These are phyloP conservation scores for Patellifolia procumbens DNA, from an alignment of 179 eudicot species.

Conservation along the genomic window DNA sequence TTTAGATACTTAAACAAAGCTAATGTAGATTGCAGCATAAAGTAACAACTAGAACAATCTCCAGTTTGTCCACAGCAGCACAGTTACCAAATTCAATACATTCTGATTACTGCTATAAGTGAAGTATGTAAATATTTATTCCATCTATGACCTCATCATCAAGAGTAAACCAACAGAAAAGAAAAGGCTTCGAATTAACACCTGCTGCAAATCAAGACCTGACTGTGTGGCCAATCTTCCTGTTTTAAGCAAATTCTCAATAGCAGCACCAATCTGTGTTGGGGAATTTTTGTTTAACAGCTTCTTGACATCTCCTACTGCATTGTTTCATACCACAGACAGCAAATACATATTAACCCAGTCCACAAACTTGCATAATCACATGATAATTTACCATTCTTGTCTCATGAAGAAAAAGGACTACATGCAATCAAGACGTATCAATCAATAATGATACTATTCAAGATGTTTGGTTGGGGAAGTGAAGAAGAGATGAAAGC, in stretches of 20 bases:
- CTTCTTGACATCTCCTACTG: slow-evolving; percentile 68
- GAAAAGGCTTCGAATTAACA: slow-evolving; percentile 24
- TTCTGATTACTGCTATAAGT: not conserved
- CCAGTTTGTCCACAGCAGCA: not conserved
- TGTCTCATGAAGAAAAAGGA: not conserved
- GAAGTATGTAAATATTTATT: not conserved
- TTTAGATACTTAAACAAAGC: not conserved
- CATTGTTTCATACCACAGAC: slow-evolving; percentile 27
- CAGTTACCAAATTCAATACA: not conserved
- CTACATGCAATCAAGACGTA: not conserved
- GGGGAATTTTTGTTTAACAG: slow-evolving; percentile 58
- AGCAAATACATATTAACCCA: not conserved
- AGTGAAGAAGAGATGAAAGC: not conserved
- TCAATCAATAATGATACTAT: not conserved
- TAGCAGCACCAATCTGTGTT: slow-evolving; percentile 52
- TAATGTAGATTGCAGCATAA: not conserved
- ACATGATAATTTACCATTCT: not conserved
- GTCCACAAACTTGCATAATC: not conserved
- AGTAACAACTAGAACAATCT: not conserved
- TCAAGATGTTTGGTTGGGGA: not conserved
- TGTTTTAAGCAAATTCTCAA: slow-evolving; percentile 84
- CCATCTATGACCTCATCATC: not conserved
- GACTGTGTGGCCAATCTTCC: slow-evolving; percentile 67
- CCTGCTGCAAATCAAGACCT: slow-evolving; percentile 91
- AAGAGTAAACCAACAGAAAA: not conserved